Percentiles rank a stretch among this genome's conserved stretches.
Conservation (phyloP, 306 rosid species). For the Trifolium dubium region DNA sequence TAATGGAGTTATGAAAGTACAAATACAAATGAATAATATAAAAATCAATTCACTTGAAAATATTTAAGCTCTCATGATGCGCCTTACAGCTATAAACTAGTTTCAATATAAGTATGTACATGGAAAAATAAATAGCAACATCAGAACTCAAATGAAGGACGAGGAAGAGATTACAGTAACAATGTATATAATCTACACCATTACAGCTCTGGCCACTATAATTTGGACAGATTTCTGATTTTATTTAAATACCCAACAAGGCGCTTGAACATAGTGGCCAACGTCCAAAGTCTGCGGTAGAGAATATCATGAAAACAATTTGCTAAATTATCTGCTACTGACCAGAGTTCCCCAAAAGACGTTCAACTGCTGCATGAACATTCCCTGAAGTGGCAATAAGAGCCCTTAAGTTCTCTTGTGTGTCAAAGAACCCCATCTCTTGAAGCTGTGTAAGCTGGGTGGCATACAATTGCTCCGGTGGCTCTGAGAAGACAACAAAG, state of each 20-base stretch:
- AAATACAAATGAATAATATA: constrained; percentile 11
- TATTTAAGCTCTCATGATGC: constrained; percentile 9
- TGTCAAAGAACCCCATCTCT: constrained; percentile 93
- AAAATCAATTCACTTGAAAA: constrained; percentile 27
- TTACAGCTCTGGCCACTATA: constrained; percentile 48
- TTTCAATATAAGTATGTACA: constrained; percentile 48
- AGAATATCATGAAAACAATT: constrained; percentile 35
- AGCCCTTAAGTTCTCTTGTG: constrained; percentile 86
- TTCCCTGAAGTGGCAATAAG: constrained; percentile 83
- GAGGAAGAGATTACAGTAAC: constrained; percentile 41
- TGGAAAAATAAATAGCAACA: constrained; percentile 32
- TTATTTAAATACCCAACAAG: constrained; percentile 51
- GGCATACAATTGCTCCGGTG: constrained; percentile 87
- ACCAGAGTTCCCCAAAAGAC: constrained; percentile 76
- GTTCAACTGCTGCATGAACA: constrained; percentile 86
- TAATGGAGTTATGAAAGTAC: constrained; percentile 32
- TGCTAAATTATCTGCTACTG: constrained; percentile 54
- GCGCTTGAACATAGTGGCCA: constrained; percentile 44
- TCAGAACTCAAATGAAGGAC: constrained; percentile 32
- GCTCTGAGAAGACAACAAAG: constrained; percentile 53
- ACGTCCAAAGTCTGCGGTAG: constrained; percentile 40
- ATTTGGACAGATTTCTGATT: constrained; percentile 50
- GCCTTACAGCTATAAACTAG: constrained; percentile 25
- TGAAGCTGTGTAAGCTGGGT: constrained; percentile 86
- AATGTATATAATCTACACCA: constrained; percentile 46